A percentile compares a stretch with the other conserved stretches of the same genome.
phyloP scores from a whole-genome alignment of 2,329 filamentous ascomycete genomes.

The Fusarium sacchari region DNA sequence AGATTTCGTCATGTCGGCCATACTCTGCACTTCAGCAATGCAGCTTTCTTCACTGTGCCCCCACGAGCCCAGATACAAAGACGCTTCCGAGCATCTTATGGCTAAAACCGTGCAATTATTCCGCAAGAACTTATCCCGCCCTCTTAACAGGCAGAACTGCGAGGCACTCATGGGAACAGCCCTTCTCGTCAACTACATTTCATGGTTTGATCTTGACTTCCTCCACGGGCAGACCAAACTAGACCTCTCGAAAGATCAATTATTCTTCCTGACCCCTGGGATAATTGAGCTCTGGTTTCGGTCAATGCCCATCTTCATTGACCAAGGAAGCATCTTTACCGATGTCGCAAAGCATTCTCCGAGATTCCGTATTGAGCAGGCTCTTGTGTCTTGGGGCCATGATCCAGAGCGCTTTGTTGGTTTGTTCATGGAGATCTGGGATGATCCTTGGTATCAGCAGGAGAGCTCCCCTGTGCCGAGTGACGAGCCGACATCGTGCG shows the following conservation, averaged over 20 bases:
- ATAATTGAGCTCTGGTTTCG: not conserved
- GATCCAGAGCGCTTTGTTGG: not conserved
- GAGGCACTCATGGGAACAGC: not conserved
- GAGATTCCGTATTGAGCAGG: not conserved
- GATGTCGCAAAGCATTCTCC: not conserved
- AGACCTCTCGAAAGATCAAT: not conserved
- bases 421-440: not conserved
- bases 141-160: not conserved
- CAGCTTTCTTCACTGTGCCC: not conserved
- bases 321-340: not conserved
- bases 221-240: not conserved
- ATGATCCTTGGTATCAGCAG: not conserved
- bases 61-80: not conserved
- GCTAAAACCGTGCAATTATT: not conserved
- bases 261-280: not conserved
- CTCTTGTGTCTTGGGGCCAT: not conserved
- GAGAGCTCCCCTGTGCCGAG: accelerated
- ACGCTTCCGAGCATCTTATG: not conserved
- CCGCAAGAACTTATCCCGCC: not conserved
- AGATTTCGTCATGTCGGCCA: not conserved
- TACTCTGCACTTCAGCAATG: not conserved
- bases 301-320: not conserved
- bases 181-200: not conserved
- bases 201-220: not conserved
- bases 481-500: not conserved